phyloP scores from a whole-genome alignment of 1,139 yeast genomes.

The Suhomyces anneliseae region DNA sequence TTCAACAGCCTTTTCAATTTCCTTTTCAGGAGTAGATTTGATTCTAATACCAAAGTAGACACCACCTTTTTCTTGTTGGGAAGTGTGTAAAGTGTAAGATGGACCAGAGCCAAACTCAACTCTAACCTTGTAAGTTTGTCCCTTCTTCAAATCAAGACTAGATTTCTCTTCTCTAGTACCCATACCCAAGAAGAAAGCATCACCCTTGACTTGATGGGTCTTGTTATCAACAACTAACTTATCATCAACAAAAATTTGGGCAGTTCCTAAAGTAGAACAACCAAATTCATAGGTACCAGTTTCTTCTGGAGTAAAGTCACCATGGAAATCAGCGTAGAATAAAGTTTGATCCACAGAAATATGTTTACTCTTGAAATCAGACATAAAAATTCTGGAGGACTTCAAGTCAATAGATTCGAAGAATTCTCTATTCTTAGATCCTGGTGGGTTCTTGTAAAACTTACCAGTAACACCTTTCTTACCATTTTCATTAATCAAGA shows the following conservation, averaged over 20 bases:
- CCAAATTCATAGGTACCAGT: slow-evolving; percentile 54
- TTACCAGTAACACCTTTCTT: slow-evolving; percentile 36
- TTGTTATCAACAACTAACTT: slow-evolving; percentile 56
- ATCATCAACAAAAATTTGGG: slow-evolving; percentile 51
- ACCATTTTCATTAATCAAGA: slow-evolving; percentile 30
- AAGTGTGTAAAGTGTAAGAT: slow-evolving; percentile 33
- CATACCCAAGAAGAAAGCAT: slow-evolving; percentile 44
- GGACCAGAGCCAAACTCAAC: slow-evolving; percentile 56
- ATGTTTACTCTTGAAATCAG: slow-evolving; percentile 44
- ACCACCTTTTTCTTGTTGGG: slow-evolving; percentile 31
- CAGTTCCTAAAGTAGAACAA: slow-evolving; percentile 52
- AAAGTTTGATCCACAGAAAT: slow-evolving; percentile 27
- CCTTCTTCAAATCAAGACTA: slow-evolving; percentile 36
- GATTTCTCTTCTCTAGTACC: slow-evolving; percentile 54
- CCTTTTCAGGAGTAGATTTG: slow-evolving; percentile 24
- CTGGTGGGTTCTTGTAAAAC: slow-evolving; percentile 41
- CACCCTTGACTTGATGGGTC: slow-evolving; percentile 50
- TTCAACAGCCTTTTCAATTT: slow-evolving; percentile 39
- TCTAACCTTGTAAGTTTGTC: slow-evolving; percentile 42
- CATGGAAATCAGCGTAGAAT: slow-evolving; percentile 45
- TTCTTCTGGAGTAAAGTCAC: slow-evolving; percentile 46
- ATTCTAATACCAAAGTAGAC: slow-evolving; percentile 30
- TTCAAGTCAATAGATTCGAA: slow-evolving; percentile 36
- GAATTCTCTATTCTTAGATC: slow-evolving; percentile 28
- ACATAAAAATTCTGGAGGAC: slow-evolving; percentile 42